Conservation (phyloP, 1,139 yeast genomes). For the Geotrichum australiense region DNA sequence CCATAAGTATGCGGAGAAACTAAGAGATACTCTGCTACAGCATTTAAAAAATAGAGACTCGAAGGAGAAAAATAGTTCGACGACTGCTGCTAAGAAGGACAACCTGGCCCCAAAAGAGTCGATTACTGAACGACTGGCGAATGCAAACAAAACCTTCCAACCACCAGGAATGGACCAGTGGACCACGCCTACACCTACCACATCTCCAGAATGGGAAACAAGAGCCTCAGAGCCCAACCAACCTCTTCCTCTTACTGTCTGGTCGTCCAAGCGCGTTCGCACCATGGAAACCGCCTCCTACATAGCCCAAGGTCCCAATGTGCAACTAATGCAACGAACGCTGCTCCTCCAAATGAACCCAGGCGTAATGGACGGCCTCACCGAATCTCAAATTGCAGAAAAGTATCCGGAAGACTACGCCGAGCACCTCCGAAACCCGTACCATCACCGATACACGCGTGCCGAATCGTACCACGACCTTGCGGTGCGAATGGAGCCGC, state of each 20-base stretch:
- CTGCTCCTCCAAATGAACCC: slow-evolving; percentile 86
- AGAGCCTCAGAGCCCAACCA: slow-evolving; percentile 28
- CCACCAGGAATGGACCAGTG: slow-evolving; percentile 17
- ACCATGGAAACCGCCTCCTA: slow-evolving; percentile 73
- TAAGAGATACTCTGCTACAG: slow-evolving; percentile 37
- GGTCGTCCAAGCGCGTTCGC: slow-evolving; percentile 88
- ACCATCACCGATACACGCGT: slow-evolving; percentile 85
- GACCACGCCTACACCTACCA: slow-evolving; percentile 19
- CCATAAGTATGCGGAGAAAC: slow-evolving; percentile 34
- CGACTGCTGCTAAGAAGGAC: too few relatives aligned
- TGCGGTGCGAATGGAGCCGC: slow-evolving; percentile 89
- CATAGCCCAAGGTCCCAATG: slow-evolving; percentile 37
- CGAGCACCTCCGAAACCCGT: slow-evolving; percentile 68
- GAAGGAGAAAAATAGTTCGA: too few relatives aligned
- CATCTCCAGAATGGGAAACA: slow-evolving; percentile 19
- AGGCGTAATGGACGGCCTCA: slow-evolving; percentile 72
- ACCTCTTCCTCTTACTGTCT: slow-evolving; percentile 42
- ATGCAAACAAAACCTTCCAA: slow-evolving; percentile 13
- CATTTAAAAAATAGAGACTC: slow-evolving; percentile 31
- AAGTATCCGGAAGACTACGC: slow-evolving; percentile 64
- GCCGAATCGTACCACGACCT: slow-evolving; percentile 95
- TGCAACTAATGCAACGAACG: slow-evolving; percentile 40
- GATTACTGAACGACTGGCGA: slow-evolving; percentile 14
- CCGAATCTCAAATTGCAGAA: slow-evolving; percentile 50
- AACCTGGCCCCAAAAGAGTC: too few relatives aligned